Percentiles rank a stretch among this genome's conserved stretches.
These are phyloP conservation scores for Malassezia vespertilionis DNA, from an alignment of 1,284 basidiomycete species.

Conservation along the genomic window DNA sequence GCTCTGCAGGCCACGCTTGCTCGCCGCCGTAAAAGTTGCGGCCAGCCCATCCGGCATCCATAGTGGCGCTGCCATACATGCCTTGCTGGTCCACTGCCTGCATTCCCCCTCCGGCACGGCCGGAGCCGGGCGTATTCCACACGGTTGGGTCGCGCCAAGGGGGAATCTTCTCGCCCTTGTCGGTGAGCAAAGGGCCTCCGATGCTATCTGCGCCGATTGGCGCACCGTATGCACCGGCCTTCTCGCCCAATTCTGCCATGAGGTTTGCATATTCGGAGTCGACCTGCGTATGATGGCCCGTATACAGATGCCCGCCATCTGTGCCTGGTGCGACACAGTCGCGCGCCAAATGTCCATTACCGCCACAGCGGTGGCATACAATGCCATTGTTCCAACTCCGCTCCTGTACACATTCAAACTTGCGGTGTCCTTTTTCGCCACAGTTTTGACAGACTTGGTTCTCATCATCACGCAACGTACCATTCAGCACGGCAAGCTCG, in stretches of 20 bases:
- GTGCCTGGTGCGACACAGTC: slow-evolving; percentile 48
- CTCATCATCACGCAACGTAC: slow-evolving; percentile 97
- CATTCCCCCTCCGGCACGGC: slow-evolving; percentile 18
- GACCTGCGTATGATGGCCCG: slow-evolving; percentile 56
- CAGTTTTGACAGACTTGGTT: slow-evolving; percentile 99
- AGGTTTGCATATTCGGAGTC: slow-evolving; percentile 94
- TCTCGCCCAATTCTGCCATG: slow-evolving; percentile 96
- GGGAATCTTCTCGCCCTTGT: slow-evolving; percentile 42
- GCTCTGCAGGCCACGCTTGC: slow-evolving; percentile 5
- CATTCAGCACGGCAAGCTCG: slow-evolving; percentile 92
- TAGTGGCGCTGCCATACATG: not conserved
- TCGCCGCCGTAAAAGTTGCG: no score
- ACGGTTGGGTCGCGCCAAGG: slow-evolving; percentile 45
- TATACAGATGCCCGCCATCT: slow-evolving; percentile 60
- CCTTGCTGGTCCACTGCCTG: not conserved
- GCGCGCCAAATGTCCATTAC: slow-evolving; percentile 43
- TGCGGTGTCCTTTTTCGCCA: slow-evolving; percentile 64
- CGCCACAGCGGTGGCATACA: slow-evolving; percentile 44
- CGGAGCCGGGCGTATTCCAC: slow-evolving; percentile 33
- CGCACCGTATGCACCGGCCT: slow-evolving; percentile 51
- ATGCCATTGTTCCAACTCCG: slow-evolving; percentile 43
- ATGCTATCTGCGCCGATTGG: slow-evolving; percentile 10
- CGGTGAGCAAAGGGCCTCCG: slow-evolving; percentile 19
- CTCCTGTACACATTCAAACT: slow-evolving; percentile 44
- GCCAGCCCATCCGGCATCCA: slow-evolving; percentile 3